Conservation (phyloP, 2,329 filamentous ascomycete species). For the Macroventuria anomochaeta region DNA sequence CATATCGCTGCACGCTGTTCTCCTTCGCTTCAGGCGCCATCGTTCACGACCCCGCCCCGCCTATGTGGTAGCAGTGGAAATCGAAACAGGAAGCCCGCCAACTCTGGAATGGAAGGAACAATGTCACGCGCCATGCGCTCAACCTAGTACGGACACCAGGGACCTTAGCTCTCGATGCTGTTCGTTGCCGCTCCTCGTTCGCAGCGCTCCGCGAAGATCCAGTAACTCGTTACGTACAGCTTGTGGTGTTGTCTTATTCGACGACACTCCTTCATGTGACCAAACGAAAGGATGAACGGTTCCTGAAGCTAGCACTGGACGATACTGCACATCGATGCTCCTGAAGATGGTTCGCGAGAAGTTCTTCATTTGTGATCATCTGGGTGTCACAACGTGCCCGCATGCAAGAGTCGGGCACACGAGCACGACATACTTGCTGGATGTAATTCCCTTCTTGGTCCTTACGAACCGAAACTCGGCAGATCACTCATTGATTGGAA, state of each 20-base stretch:
- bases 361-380: constrained; percentile 14
- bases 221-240: constrained; percentile 29
- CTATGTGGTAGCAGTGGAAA: constrained; percentile 27
- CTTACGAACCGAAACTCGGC: constrained; percentile 23
- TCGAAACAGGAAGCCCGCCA: constrained; percentile 25
- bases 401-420: constrained; percentile 27
- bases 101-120: constrained; percentile 16
- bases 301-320: constrained; percentile 36
- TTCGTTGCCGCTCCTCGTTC: constrained; percentile 8
- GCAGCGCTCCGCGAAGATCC: constrained; percentile 17
- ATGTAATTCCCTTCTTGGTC: constrained; percentile 19
- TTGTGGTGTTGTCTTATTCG: constrained; percentile 25
- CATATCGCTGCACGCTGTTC: constrained; percentile 47
- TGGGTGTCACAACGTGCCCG: constrained; percentile 25
- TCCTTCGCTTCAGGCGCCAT: constrained; percentile 46
- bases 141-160: constrained; percentile 33
- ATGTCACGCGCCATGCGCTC: constrained; percentile 42
- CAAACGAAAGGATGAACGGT: constrained; percentile 26
- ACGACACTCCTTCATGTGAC: constrained; percentile 16
- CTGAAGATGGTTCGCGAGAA: constrained; percentile 15
- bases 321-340: constrained; percentile 20
- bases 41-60: constrained; percentile 31
- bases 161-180: constrained; percentile 25
- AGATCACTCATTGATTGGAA: constrained; percentile 28
- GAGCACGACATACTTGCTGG: constrained; percentile 31